Conservation (phyloP, 371 early-diverging fungal genomes). For the Rhizomucor miehei region DNA sequence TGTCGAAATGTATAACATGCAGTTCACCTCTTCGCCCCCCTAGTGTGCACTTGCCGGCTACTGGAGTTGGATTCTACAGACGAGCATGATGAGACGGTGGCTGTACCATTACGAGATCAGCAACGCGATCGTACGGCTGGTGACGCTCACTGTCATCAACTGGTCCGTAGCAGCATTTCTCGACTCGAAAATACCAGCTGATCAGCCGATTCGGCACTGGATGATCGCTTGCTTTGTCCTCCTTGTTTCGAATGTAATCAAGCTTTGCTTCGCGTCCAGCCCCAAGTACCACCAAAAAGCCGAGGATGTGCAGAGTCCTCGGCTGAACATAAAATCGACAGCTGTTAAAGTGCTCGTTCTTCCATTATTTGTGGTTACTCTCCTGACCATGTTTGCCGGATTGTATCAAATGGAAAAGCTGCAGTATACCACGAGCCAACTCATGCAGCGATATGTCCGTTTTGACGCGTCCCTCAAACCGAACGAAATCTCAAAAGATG, state of each 20-base stretch:
- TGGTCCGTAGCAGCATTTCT: constrained; percentile 51
- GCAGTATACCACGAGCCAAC: constrained; percentile 38
- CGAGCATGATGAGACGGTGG: constrained; percentile 61
- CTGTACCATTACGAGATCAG: constrained; percentile 57
- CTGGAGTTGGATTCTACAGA: constrained; percentile 59
- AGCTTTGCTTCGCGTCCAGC: constrained; percentile 47
- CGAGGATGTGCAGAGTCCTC: constrained; percentile 35
- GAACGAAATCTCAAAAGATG: constrained; percentile 12
- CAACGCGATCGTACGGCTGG: constrained; percentile 55
- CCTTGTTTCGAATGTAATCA: constrained; percentile 44
- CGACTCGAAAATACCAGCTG: constrained; percentile 34
- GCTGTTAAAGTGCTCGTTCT: constrained; percentile 46
- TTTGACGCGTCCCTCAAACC: constrained; percentile 16
- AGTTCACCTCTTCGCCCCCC: not conserved
- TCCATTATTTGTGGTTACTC: constrained; percentile 47
- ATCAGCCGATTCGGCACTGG: constrained; percentile 54
- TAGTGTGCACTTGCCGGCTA: constrained; percentile 42
- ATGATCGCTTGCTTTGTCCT: constrained; percentile 48
- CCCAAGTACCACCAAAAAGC: constrained; percentile 42
- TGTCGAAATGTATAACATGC: not conserved
- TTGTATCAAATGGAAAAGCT: constrained; percentile 45
- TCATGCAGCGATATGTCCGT: constrained; percentile 34
- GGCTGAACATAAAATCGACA: constrained; percentile 35
- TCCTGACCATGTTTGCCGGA: constrained; percentile 48
- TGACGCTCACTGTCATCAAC: constrained; percentile 50